Base-by-base conservation (phyloP, 2,329 filamentous ascomycete genomes). In the Pleomassaria siparia region DNA sequence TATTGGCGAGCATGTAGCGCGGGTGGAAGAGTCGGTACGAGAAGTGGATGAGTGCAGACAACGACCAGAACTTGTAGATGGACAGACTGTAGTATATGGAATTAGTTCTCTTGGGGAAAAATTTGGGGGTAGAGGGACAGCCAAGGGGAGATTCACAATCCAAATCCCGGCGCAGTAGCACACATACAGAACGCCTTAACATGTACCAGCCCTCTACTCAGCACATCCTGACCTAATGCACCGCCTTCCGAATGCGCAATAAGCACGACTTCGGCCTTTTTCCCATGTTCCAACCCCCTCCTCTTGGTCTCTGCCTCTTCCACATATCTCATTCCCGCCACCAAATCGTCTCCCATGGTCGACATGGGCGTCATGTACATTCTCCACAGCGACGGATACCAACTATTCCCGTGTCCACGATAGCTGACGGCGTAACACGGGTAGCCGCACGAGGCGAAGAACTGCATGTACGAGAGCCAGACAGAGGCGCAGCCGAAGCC, bases 401-500 rank as follows among this genome's bases (percentile, higher is more conserved):
- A 80, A 59, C 76, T 79, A 41, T 72, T 69, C 13, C 79, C 80
- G 53, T 81, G 79, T 2, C 79, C 79, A 5, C 80, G 74, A 29
- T 77, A 69, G 7, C 76, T 80, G 26, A 81, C 54, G 10, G 80
- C 78, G 54, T 81, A 83, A 59, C 76, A 77, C 1, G 75, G 70
- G 49, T 78, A 71, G 12, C 75, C 74, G 15, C 54, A 54, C 4
- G 63, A 52, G 2, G 76, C 67, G 45, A 82, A 74, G 55, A 71
- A 78, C 20, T 64, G 66, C 71, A 83, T 76, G 55, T 79, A 83
- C 35, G 75, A 70, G 8, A 75, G 67, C 77, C 78, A 82, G 16
- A 80, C 72, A 60, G 73, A 75, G 7, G 80, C 80, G 44, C 71
- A 71, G 32, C 79, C 80, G 70, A 81, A 80, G 40, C 78, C 78